These are phyloP conservation scores for Leishmania mexicana DNA, from an alignment of 208 protist species.

Conservation along the genomic window DNA sequence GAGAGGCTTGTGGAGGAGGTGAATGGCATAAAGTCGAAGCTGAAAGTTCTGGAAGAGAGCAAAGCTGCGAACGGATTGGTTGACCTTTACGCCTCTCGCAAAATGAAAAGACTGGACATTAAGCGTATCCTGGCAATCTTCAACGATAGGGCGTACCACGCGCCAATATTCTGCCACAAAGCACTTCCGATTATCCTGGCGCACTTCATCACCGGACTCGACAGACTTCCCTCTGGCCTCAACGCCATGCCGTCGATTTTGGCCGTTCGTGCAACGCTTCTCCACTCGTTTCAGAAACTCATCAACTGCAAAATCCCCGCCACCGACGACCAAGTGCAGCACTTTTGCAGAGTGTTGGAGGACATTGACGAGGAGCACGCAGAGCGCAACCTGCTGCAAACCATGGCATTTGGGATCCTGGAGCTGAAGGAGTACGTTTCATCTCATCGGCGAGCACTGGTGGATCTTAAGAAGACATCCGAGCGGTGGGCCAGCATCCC, in stretches of 20 bases:
- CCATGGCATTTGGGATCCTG: constrained; percentile 78
- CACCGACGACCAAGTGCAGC: constrained; percentile 33
- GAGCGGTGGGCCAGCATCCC: constrained; percentile 39
- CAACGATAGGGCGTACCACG: constrained; percentile 36
- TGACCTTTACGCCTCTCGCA: constrained; percentile 58
- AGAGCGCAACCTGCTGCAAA: constrained; percentile 70
- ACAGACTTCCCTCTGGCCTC: constrained; percentile 81
- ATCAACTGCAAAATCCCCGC: constrained; percentile 75
- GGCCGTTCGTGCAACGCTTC: constrained; percentile 71
- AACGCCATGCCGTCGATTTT: constrained; percentile 85
- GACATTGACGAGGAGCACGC: constrained; percentile 74
- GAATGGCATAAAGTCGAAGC: constrained; percentile 36
- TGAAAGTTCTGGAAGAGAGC: constrained; percentile 64
- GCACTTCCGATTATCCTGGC: constrained; percentile 85
- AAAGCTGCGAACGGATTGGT: constrained; percentile 59
- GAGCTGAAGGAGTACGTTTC: constrained; percentile 86
- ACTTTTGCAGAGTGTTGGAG: constrained; percentile 66
- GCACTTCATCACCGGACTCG: constrained; percentile 65
- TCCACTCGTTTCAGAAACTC: constrained; percentile 72
- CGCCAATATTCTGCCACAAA: constrained; percentile 80
- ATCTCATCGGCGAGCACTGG: constrained; percentile 56
- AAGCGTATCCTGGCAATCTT: constrained; percentile 53
- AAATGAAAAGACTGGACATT: constrained; percentile 63
- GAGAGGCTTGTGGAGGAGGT: constrained; percentile 34
- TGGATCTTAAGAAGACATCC: constrained; percentile 47